These are phyloP conservation scores for Torulaspora pretoriensis DNA, from an alignment of 1,139 yeast genomes.

Conservation along the genomic window DNA sequence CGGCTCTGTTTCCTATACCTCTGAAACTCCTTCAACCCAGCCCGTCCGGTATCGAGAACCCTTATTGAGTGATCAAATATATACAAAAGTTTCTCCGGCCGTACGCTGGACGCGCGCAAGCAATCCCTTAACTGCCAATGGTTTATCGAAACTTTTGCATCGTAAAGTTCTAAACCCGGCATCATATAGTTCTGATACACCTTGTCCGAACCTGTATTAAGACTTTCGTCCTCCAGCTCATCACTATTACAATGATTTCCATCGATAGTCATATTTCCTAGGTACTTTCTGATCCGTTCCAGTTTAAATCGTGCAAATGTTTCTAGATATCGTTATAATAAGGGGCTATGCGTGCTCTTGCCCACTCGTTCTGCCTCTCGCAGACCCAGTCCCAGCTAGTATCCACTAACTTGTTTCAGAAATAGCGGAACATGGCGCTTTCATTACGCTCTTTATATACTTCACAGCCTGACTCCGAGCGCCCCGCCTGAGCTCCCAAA, in stretches of 20 bases:
- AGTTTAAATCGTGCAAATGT: conserved; percentile 4
- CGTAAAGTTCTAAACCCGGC: conserved; percentile 34
- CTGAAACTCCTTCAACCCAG: conserved; percentile 23
- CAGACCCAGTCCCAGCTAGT: not conserved
- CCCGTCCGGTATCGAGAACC: conserved; percentile 40
- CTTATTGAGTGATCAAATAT: conserved; percentile 48
- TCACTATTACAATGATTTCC: conserved; percentile 15
- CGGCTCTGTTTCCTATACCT: conserved; percentile 14
- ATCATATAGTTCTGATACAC: conserved; percentile 35
- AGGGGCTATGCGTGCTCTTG: not conserved
- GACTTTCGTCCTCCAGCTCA: conserved; percentile 25
- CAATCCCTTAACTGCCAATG: conserved; percentile 91
- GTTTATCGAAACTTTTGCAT: conserved; percentile 39
- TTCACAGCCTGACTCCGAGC: conserved; percentile 1
- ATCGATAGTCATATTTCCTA: conserved; percentile 22
- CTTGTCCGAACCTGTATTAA: conserved; percentile 32
- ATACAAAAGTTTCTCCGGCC: conserved; percentile 44
- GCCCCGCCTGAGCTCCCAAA: not conserved
- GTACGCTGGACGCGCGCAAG: conserved; percentile 45
- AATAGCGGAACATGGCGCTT: not conserved
- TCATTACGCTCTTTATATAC: conserved; percentile 5
- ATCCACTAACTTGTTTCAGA: not conserved
- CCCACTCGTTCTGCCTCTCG: not conserved
- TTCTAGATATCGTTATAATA: conserved; percentile 5
- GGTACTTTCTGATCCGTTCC: not conserved